A percentile compares a stretch with the other conserved stretches of the same genome.
Evolutionary conservation across 768 basidiomycete genomes (phyloP).

Genomic region (Termitomyces sp.): DNA sequence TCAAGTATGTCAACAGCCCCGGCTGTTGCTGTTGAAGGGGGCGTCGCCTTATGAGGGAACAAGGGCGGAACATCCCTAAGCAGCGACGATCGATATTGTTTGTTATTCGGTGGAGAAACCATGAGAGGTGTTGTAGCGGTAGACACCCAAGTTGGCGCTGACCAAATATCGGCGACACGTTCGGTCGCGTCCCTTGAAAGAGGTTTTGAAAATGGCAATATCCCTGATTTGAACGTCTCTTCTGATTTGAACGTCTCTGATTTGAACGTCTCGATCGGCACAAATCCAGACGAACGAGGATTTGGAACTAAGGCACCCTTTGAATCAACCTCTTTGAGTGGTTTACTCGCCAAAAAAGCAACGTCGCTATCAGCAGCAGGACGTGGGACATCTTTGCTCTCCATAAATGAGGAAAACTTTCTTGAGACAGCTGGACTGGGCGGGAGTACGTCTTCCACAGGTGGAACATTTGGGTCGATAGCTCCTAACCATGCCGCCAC

Average conservation of each 20-base stretch:
- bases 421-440: constrained; percentile 24
- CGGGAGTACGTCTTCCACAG: constrained; percentile 41
- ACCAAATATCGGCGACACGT: constrained; percentile 35
- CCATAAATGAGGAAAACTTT: constrained; percentile 1
- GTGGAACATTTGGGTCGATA: constrained; percentile 53
- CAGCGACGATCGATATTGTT: not conserved
- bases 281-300: constrained; percentile 73
- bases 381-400: not conserved
- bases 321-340: not conserved
- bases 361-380: not conserved
- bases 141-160: constrained; percentile 10
- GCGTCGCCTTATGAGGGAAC: constrained; percentile 29
- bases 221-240: no score
- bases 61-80: constrained; percentile 13
- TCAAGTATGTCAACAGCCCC: constrained; percentile 3
- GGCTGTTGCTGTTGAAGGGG: constrained; percentile 24
- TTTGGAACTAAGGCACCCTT: constrained; percentile 41
- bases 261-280: constrained; percentile 55
- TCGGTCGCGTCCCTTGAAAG: constrained; percentile 22
- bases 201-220: constrained; percentile 18
- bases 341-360: not conserved
- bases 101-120: not conserved
- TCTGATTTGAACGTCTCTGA: no score
- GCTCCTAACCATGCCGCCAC: constrained; percentile 76
- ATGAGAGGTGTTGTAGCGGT: not conserved